These are phyloP conservation scores for Claviceps pazoutovae DNA, from an alignment of 2,329 filamentous ascomycete genomes.

Conservation along the genomic window DNA sequence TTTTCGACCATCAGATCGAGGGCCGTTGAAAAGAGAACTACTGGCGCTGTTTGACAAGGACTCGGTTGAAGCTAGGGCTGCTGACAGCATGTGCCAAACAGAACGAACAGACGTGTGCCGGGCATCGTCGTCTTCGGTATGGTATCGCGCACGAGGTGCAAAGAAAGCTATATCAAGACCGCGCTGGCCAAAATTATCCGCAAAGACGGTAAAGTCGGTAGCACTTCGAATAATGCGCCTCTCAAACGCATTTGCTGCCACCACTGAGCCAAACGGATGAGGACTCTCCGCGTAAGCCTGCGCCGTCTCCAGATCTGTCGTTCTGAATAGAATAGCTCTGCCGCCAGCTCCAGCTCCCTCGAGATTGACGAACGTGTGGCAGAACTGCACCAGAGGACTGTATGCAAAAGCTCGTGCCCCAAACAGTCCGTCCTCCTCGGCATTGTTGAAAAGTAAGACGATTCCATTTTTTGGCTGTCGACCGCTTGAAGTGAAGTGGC, in stretches of 20 bases:
- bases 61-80: conserved; percentile 60
- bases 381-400: conserved; percentile 65
- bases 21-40: conserved; percentile 46
- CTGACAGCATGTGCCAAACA: conserved; percentile 92
- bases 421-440: conserved; percentile 84
- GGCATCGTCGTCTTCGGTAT: conserved; percentile 78
- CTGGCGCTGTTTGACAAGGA: conserved; percentile 56
- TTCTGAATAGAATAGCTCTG: conserved; percentile 73
- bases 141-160: conserved; percentile 72
- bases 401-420: conserved; percentile 76
- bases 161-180: conserved; percentile 90
- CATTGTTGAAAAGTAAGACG: conserved; percentile 82
- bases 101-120: conserved; percentile 57
- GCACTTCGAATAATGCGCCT: conserved; percentile 65
- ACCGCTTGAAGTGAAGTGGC: conserved; percentile 62
- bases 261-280: conserved; percentile 71
- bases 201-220: conserved; percentile 81
- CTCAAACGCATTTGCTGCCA: conserved; percentile 75
- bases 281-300: conserved; percentile 56
- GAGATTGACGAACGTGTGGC: conserved; percentile 83
- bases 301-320: conserved; percentile 76
- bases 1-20: conserved; percentile 36
- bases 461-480: conserved; percentile 68
- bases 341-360: conserved; percentile 91
- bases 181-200: conserved; percentile 62